A percentile compares a stretch with the other conserved stretches of the same genome.
Conservation (phyloP, 2,329 filamentous ascomycete genomes). For the Xenosphaeropsis pyriputrescens region DNA sequence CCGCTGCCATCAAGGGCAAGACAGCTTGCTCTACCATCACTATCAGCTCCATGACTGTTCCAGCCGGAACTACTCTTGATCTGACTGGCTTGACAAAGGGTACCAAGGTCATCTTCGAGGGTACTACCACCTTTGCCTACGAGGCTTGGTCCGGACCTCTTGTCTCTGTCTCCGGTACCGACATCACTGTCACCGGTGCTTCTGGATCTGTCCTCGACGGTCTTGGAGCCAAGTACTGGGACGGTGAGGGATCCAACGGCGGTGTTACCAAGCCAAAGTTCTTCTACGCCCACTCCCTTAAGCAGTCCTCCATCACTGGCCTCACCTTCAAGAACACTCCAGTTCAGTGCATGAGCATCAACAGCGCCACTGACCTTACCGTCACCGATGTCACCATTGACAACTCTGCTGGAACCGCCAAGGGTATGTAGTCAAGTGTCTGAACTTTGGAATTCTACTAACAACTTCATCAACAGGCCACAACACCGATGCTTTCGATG, state of each 20-base stretch:
- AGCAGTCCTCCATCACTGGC: conserved; percentile 29
- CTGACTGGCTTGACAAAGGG: conserved; percentile 34
- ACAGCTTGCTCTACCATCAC: conserved; percentile 36
- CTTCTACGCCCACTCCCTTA: conserved; percentile 38
- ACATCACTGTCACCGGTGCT: conserved; percentile 36
- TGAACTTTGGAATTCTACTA: no score
- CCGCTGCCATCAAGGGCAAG: conserved; percentile 30
- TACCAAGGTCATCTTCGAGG: conserved; percentile 45
- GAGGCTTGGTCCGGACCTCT: conserved; percentile 51
- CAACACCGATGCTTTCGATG: conserved; percentile 41
- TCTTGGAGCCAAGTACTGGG: conserved; percentile 44
- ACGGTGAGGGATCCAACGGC: conserved; percentile 40
- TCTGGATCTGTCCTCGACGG: conserved; percentile 38
- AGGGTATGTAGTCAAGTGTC: conserved; percentile 8
- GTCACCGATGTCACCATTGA: conserved; percentile 38
- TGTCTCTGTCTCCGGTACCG: conserved; percentile 41
- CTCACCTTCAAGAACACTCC: conserved; percentile 39
- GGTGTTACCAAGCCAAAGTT: conserved; percentile 50
- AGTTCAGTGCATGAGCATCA: conserved; percentile 29
- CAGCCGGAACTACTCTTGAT: conserved; percentile 42
- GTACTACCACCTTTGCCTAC: conserved; percentile 53
- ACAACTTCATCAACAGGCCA: conserved; percentile 9
- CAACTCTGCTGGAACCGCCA: conserved; percentile 30
- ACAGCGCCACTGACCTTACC: conserved; percentile 25
- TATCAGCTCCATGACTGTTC: conserved; percentile 36